Base-by-base conservation (phyloP, 192 early-diverging fungal genomes). In the Gonapodya prolifera region DNA sequence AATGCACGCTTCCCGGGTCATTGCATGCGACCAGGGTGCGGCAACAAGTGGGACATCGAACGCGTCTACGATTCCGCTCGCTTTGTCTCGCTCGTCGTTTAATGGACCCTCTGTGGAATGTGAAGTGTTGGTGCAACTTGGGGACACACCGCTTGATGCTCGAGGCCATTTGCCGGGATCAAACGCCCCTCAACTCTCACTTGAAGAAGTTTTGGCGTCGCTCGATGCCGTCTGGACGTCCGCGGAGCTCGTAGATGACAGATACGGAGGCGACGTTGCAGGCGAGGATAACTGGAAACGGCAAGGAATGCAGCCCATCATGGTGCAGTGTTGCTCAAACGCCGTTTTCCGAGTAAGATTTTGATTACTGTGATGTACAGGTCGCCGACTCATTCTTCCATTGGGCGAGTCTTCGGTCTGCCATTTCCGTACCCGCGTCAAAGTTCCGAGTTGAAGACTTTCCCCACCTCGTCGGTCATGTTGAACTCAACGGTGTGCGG, bases 231-330 rank as follows among this genome's bases (percentile, higher is more conserved):
- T 73, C 28, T 32, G 32, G 18, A 32, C 71, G 18, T 16, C 71
- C 8, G 71, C 71, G 8, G 71, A 73, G 71, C 71, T 73, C 31
- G 71, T 73, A 29, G 71, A 73, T 29, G 71, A 73, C 71, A 18
- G 71, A 32, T 73, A 73, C 71, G 71, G 71, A 2, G 71, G 71
- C 31, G 71, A 73, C 71, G 8, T 18, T 18, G 32, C 32, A 13
- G 71, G 71, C 31, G 71, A 73, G 71, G 71, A 73, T 32, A 73
- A 73, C 31, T 73, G 71, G 71, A 73, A 73, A 29, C 16, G 71
- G 28, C 8, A 73, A 13, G 71, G 71, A 32, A 73, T 73, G 71
- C 71, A 73, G 71, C 28, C 71, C 13, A 32, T 73, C 16, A 73
- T 73, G 71, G 71, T 61, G 23, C 8, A 61, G 23, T 61, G 45